Conservation (phyloP, 768 basidiomycete genomes). For the Mycena albidolilacea region DNA sequence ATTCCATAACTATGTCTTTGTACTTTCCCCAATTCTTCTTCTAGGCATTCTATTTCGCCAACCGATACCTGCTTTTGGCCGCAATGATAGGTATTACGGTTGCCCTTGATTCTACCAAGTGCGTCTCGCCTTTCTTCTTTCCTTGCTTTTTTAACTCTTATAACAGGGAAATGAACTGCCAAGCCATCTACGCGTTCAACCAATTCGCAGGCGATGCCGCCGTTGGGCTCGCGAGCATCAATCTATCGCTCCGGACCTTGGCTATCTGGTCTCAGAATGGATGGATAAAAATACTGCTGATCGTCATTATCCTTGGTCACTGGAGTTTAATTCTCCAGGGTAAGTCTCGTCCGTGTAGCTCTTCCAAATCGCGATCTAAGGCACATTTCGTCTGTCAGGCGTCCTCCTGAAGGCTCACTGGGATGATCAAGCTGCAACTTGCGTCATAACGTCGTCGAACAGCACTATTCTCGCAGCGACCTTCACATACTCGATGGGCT, state of each 20-base stretch:
- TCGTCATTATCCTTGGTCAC: conserved; percentile 59
- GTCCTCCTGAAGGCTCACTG: conserved; percentile 72
- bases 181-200: conserved; percentile 75
- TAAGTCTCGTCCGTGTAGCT: conserved; percentile 40
- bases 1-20: neutral
- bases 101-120: conserved; percentile 65
- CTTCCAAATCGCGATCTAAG: neutral
- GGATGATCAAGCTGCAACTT: conserved; percentile 57
- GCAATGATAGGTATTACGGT: conserved; percentile 63
- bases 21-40: neutral
- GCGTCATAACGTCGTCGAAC: conserved; percentile 72
- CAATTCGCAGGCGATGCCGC: conserved; percentile 65
- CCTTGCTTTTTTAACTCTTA: neutral
- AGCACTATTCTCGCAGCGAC: conserved; percentile 77
- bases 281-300: conserved; percentile 51
- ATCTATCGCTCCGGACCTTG: conserved; percentile 64
- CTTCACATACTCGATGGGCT: conserved; percentile 85
- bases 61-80: conserved; percentile 58
- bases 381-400: conserved; percentile 52
- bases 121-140: conserved; percentile 34
- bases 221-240: conserved; percentile 66
- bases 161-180: conserved; percentile 68
- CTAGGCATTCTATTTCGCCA: conserved; percentile 59
- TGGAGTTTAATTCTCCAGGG: conserved; percentile 56
- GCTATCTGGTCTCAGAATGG: conserved; percentile 51